Conservation (phyloP, 176 grass and related monocot species). For the Carex littledalei region DNA sequence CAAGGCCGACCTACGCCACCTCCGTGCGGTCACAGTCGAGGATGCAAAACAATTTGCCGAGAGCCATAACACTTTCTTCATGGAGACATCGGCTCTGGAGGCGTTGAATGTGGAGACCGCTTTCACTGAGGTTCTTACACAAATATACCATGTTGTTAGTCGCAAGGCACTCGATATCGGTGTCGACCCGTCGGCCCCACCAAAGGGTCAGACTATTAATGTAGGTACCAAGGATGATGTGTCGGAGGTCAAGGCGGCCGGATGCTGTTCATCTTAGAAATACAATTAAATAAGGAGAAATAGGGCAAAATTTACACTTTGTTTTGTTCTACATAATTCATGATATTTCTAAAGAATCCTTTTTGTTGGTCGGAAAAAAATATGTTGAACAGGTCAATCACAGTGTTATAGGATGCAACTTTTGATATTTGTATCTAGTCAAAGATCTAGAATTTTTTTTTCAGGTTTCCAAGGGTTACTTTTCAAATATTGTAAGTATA, state of each 20-base stretch:
- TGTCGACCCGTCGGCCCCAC: conserved; percentile 28
- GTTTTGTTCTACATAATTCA: conserved; percentile 8
- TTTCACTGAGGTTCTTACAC: conserved; percentile 36
- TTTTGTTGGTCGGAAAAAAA: not conserved
- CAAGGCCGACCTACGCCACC: conserved; percentile 35
- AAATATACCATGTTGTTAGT: conserved; percentile 35
- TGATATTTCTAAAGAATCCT: not conserved
- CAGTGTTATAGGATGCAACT: conserved; percentile 4
- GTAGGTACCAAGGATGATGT: conserved; percentile 33
- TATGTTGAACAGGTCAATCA: conserved; percentile 4
- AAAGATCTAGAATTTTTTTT: conserved; percentile 3
- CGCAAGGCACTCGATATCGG: conserved; percentile 32
- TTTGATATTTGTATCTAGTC: conserved; percentile 10
- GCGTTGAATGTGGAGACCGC: conserved; percentile 33
- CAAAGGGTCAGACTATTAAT: conserved; percentile 38
- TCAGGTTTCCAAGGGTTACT: conserved; percentile 2
- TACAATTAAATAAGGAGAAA: not conserved
- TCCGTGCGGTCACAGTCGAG: conserved; percentile 30
- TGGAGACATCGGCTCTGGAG: conserved; percentile 41
- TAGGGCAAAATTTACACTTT: conserved; percentile 11
- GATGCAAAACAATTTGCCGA: conserved; percentile 34
- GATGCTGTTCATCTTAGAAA: conserved; percentile 37
- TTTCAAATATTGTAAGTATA: conserved; percentile 6
- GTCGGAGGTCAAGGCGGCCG: conserved; percentile 18
- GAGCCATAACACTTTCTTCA: conserved; percentile 32